Percentiles rank a stretch among this genome's conserved stretches.
Evolutionary conservation across 169 alveolate species (phyloP).

Genomic region (Plasmodium yoelii): DNA sequence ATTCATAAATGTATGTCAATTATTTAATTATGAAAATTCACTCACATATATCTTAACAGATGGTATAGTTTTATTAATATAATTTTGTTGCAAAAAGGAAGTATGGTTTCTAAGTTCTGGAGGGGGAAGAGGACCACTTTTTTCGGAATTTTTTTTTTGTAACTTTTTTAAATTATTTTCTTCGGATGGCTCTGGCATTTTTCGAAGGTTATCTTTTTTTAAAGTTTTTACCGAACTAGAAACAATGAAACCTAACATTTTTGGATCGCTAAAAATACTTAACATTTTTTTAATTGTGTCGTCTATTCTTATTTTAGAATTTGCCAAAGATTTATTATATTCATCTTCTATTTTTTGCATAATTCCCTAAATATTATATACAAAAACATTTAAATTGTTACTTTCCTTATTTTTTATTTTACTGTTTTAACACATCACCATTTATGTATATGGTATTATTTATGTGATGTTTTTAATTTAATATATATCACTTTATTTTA

Average conservation of each 20-base stretch:
- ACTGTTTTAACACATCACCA: too few species aligned
- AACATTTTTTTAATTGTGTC: constrained; percentile 51
- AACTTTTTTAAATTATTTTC: constrained; percentile 18
- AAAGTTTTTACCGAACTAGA: constrained; percentile 58
- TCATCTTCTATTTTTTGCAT: constrained; percentile 74
- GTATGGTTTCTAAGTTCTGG: constrained; percentile 72
- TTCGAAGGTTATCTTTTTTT: constrained; percentile 31
- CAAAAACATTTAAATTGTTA: not conserved
- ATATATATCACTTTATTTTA: not conserved
- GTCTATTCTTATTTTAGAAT: constrained; percentile 44
- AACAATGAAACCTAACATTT: constrained; percentile 41
- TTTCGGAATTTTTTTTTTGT: constrained; percentile 11
- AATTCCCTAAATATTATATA: constrained; percentile 37
- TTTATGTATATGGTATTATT: too few species aligned
- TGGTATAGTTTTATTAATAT: constrained; percentile 44
- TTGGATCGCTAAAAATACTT: constrained; percentile 66
- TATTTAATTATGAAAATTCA: not conserved
- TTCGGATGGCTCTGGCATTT: constrained; percentile 3
- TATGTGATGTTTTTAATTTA: not conserved
- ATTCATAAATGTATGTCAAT: too few species aligned
- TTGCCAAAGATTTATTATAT: constrained; percentile 60
- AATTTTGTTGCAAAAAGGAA: constrained; percentile 45
- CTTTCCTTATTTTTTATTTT: not conserved
- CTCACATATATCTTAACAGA: constrained; percentile 69
- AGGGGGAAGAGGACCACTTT: constrained; percentile 70